Base-by-base conservation (phyloP, 73 alveolate genomes). In the Paramecium caudatum region DNA sequence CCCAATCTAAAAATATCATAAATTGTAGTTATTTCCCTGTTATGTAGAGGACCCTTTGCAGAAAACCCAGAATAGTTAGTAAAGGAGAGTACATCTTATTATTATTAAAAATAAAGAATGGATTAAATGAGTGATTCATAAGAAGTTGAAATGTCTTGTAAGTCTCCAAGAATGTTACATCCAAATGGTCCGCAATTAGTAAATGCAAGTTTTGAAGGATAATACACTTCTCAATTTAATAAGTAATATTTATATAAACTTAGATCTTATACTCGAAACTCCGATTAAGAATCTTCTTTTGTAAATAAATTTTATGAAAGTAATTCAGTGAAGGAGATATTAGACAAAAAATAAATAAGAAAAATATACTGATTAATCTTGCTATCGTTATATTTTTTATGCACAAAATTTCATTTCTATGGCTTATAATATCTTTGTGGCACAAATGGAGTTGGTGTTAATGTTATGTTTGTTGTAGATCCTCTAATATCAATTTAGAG, bases 401-500 rank as follows among this genome's bases (percentile, higher is more conserved):
- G n/a, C n/a, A n/a, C n/a, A n/a, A n/a, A n/a, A n/a, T n/a, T n/a
- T 43, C 30, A 12, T 55, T 55, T 55, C 41, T 55, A 37, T 55
- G 80, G 80, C 13, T 55, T 55, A 55, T 55, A 55, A 55, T 55
- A 55, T 55, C 80, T 55, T 25, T 55, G 30, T 55, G 80, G 80
- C 30, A 55, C 80, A 55, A 65, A 65, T 65, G 83, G 83, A 12
- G 83, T 36, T 33, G 83, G 83, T 32, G 48, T 36, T 49, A 65
- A 65, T 25, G 47, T 36, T 30, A 65, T 65, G 17, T 65, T 36
- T 25, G 34, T 49, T 65, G 27, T 65, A 23, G 50, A 33, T 30
- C 83, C 83, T 65, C 83, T 65, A 12, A 65, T 33, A n/a, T 65
- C 83, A 36, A 49, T 49, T 65, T 65, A 65, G 19, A 65, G 34